Evolutionary conservation across 768 basidiomycete species (phyloP).

Genomic region (Chlorophyllum brunneum): DNA sequence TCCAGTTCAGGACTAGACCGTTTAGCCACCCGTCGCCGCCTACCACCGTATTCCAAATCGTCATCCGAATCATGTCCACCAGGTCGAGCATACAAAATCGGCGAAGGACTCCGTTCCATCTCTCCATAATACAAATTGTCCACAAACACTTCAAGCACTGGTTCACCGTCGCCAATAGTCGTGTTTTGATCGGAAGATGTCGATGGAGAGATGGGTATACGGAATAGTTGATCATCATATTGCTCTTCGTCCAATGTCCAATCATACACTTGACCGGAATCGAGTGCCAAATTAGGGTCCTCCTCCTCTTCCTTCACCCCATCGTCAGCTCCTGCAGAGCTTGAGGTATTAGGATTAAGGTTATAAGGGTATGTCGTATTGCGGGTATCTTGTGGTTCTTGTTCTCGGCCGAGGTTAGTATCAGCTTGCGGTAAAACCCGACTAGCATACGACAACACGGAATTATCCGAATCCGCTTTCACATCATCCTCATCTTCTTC

Average conservation of each 20-base stretch:
- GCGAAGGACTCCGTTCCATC: constrained; percentile 7
- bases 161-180: not conserved
- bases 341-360: not conserved
- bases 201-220: not conserved
- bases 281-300: not conserved
- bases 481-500: not conserved
- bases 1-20: not conserved
- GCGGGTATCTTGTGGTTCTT: not conserved
- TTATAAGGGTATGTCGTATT: not conserved
- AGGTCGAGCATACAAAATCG: constrained; percentile 4
- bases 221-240: constrained; percentile 4
- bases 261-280: not conserved
- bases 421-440: not conserved
- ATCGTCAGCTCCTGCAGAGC: not conserved
- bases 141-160: constrained; percentile 5
- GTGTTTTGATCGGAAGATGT: not conserved
- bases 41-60: not conserved
- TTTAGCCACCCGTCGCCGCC: not conserved
- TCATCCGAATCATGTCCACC: not conserved
- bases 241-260: not conserved
- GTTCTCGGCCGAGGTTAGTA: not conserved
- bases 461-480: not conserved
- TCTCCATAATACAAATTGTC: constrained; percentile 8
- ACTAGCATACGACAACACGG: constrained; percentile 5
- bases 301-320: not conserved